Base-by-base conservation (phyloP, 495 filamentous ascomycete genomes). In the Pseudevernia furfuracea region DNA sequence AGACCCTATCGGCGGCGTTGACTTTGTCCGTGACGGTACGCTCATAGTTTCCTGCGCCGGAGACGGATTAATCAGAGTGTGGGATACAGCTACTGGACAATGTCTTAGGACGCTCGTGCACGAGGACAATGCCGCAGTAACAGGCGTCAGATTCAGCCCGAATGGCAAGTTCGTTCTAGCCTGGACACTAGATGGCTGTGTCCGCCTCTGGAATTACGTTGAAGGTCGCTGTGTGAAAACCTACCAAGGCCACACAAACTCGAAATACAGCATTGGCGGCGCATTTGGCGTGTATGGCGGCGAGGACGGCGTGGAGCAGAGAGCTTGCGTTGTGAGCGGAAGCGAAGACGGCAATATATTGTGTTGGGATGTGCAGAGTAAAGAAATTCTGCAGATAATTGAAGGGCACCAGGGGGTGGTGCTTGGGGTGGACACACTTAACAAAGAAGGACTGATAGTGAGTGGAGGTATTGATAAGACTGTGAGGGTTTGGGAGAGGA, bases 81-180 rank as follows among this genome's bases (percentile, higher is more conserved):
- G 94, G 94, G 94, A 98, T 71, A 96, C 95, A 8, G 85, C 86
- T 38, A 96, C 93, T 23, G 95, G 95, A 8, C 95, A 97, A 76
- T 98, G 94, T 78, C 81, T 98, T 17, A 85, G 90, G 36, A 98
- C 94, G 0, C 80, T 98, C 9, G 90, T 98, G 8, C 90, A 97
- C 79, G 94, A 97, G 76, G 95, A 97, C 75, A 96, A 96, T 73
- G 89, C 91, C 2, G 85, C 92, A 14, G 91, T 96, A 1, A 90
- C 89, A n/a, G 86, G 84, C 44, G 94, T 96, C 38, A 86, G 87
- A 68, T 98, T 97, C 76, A 88, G 87, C 46, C 94, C 95, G 5
- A 98, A 98, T 71, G 92, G 94, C 30, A 90, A 89, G 58, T 96
- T 88, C 74, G 86, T 97, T 30, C 80, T 97, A 7, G 94, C 94